Percentiles rank a stretch among this genome's conserved stretches.
These are phyloP conservation scores for Chlamydomonas sp. DNA, from an alignment of 139 green algal genomes.

Conservation along the genomic window DNA sequence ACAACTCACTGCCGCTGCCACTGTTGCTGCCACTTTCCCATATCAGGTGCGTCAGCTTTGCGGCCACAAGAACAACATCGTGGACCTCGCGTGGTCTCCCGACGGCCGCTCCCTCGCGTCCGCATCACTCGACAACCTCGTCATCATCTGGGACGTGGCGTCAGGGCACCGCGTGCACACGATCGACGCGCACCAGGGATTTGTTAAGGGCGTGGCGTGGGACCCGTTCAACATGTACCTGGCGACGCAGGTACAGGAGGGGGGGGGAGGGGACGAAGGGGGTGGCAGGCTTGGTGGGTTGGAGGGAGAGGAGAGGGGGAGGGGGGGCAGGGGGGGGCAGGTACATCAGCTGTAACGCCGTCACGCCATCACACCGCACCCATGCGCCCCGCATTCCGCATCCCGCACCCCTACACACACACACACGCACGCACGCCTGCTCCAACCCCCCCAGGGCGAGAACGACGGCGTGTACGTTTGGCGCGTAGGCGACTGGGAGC, in stretches of 20 bases:
- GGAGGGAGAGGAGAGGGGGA: background rate
- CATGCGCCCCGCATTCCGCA: background rate
- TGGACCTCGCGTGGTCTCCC: slow-evolving; percentile 77
- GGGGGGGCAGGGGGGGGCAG: background rate
- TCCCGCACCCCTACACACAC: background rate
- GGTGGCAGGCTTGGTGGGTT: too few relatives aligned
- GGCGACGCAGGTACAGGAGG: slow-evolving; percentile 46
- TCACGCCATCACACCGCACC: too few relatives aligned
- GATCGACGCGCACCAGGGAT: slow-evolving; percentile 31
- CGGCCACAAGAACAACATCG: slow-evolving; percentile 76
- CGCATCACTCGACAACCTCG: slow-evolving; percentile 72
- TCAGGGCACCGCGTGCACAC: slow-evolving; percentile 13
- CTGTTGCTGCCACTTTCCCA: too few relatives aligned
- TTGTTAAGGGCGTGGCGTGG: slow-evolving; percentile 94
- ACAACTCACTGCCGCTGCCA: background rate
- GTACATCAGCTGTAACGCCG: too few relatives aligned
- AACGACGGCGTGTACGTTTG: slow-evolving; percentile 78
- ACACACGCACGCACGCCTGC: background rate
- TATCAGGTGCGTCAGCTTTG: slow-evolving; percentile 35
- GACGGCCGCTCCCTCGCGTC: slow-evolving; percentile 70
- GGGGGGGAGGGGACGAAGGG: too few relatives aligned
- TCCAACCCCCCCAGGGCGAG: slow-evolving; percentile 57
- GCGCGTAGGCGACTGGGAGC: slow-evolving; percentile 60
- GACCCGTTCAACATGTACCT: slow-evolving; percentile 88
- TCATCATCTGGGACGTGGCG: slow-evolving; percentile 49